Conservation (phyloP, 2,329 filamentous ascomycete genomes). For the Claviceps digitariae region DNA sequence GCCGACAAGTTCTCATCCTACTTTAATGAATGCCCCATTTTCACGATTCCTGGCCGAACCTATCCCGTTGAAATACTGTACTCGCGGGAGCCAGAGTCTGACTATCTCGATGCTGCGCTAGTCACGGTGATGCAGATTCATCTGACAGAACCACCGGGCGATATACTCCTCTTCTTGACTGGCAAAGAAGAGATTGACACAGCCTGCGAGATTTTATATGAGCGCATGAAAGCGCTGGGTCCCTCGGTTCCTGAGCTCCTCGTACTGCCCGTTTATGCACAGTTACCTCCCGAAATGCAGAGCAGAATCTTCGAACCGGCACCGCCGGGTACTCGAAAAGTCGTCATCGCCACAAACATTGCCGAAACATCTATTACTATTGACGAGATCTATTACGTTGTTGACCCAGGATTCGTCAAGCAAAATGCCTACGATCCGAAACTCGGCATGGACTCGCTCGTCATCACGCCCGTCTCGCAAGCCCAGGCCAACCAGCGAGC, state of each 20-base stretch:
- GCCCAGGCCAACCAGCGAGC: constrained; percentile 92
- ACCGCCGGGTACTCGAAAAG: constrained; percentile 72
- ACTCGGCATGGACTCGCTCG: constrained; percentile 90
- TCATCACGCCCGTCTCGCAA: constrained; percentile 92
- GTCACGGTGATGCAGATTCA: constrained; percentile 98
- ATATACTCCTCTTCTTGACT: constrained; percentile 93
- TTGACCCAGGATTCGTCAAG: constrained; percentile 96
- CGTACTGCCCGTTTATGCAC: constrained; percentile 92
- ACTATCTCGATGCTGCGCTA: constrained; percentile 89
- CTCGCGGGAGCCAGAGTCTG: constrained; percentile 84
- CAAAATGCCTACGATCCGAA: constrained; percentile 96
- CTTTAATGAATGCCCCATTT: constrained; percentile 91
- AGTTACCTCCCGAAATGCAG: constrained; percentile 85
- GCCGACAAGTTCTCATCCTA: constrained; percentile 96
- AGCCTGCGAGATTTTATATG: constrained; percentile 78
- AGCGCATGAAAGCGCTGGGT: constrained; percentile 91
- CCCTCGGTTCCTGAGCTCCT: constrained; percentile 83
- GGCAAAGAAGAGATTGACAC: constrained; percentile 98
- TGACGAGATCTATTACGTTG: constrained; percentile 92
- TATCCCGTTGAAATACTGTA: constrained; percentile 96
- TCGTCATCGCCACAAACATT: constrained; percentile 97
- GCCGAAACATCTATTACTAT: constrained; percentile 97
- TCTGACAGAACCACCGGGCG: constrained; percentile 77
- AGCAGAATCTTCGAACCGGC: constrained; percentile 90
- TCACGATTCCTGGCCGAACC: constrained; percentile 88